phyloP scores from a whole-genome alignment of 2,329 filamentous ascomycete species.

The Paradendryphiella salina region DNA sequence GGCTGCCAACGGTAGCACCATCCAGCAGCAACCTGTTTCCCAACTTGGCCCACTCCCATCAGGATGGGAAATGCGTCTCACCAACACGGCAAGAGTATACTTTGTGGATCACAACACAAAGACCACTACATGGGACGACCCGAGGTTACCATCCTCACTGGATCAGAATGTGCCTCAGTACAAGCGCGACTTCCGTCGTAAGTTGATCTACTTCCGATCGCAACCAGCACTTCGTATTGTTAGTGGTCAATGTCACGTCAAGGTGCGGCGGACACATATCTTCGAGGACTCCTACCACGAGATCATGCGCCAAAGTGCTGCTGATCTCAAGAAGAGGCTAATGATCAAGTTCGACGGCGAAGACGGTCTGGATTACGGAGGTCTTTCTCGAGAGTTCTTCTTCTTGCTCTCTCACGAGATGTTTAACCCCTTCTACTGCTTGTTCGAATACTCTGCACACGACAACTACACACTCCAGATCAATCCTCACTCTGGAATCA shows the following conservation, averaged over 20 bases:
- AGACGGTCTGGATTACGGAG: conserved; percentile 96
- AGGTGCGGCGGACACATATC: conserved; percentile 93
- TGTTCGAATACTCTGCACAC: conserved; percentile 99
- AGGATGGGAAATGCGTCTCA: conserved; percentile 99
- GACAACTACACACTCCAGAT: conserved; percentile 99
- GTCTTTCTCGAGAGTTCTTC: conserved; percentile 96
- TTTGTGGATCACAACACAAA: conserved; percentile 99
- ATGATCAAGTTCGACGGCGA: conserved; percentile 99
- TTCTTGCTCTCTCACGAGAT: conserved; percentile 99
- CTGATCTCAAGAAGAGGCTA: conserved; percentile 93
- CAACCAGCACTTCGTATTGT: conserved; percentile 95
- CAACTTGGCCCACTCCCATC: conserved; percentile 93
- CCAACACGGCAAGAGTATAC: conserved; percentile 96
- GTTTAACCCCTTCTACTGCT: conserved; percentile 99
- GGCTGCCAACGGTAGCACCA: conserved; percentile 72
- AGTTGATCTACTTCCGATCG: conserved; percentile 98
- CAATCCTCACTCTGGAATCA: conserved; percentile 98
- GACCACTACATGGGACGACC: conserved; percentile 99
- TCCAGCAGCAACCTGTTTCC: conserved; percentile 96
- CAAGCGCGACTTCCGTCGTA: conserved; percentile 97
- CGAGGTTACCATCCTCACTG: conserved; percentile 87
- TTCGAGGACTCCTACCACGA: conserved; percentile 99
- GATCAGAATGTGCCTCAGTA: conserved; percentile 99
- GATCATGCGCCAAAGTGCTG: conserved; percentile 94
- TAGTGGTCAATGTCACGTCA: conserved; percentile 96